phyloP scores from a whole-genome alignment of 805 yeast species.

The Candida maltosa region DNA sequence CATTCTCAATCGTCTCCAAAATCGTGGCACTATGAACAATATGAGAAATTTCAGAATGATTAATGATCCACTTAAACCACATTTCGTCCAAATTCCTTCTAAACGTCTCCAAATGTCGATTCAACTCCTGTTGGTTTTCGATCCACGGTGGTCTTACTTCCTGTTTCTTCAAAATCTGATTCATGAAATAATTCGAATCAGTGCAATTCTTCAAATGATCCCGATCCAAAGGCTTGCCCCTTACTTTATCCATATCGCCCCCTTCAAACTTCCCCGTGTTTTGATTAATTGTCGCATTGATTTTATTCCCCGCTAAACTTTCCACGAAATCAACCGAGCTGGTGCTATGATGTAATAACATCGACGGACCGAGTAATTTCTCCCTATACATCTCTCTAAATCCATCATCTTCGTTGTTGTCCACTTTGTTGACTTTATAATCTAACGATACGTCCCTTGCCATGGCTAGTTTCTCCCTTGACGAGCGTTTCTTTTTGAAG shows the following conservation, averaged over 20 bases:
- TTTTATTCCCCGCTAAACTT: slow-evolving; percentile 70
- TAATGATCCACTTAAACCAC: slow-evolving; percentile 28
- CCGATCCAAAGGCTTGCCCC: slow-evolving; percentile 61
- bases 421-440: slow-evolving; percentile 47
- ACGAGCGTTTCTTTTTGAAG: slow-evolving; percentile 11
- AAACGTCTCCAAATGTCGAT: slow-evolving; percentile 44
- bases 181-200: slow-evolving; percentile 67
- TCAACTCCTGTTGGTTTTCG: slow-evolving; percentile 73
- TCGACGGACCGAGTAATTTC: slow-evolving; percentile 55
- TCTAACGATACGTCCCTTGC: slow-evolving; percentile 70
- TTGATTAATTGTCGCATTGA: slow-evolving; percentile 63
- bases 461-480: slow-evolving; percentile 37
- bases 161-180: slow-evolving; percentile 70
- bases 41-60: slow-evolving; percentile 6
- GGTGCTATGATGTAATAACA: slow-evolving; percentile 38
- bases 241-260: slow-evolving; percentile 37
- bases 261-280: slow-evolving; percentile 67
- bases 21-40: slow-evolving; percentile 1
- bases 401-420: slow-evolving; percentile 37
- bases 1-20: slow-evolving; percentile 5
- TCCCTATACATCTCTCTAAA: slow-evolving; percentile 64
- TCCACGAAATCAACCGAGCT: slow-evolving; percentile 51
- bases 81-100: slow-evolving; percentile 40
- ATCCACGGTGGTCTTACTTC: slow-evolving; percentile 90
- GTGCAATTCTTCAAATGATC: slow-evolving; percentile 60